These are phyloP conservation scores for Filobasidium floriforme DNA, from an alignment of 768 basidiomycete genomes.

Conservation along the genomic window DNA sequence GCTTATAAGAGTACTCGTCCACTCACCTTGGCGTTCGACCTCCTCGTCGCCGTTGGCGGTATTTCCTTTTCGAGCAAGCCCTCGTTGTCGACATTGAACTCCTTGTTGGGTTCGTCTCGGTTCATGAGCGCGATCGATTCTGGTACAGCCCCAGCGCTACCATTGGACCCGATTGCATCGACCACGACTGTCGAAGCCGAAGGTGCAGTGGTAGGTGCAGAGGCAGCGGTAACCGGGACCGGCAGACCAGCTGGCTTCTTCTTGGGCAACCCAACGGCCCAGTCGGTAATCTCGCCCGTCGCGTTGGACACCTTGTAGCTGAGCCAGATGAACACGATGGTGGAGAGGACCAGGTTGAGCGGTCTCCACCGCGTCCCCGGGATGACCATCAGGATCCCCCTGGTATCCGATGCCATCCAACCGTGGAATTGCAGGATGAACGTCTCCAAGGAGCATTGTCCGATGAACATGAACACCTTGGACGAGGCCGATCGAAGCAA, in stretches of 20 bases:
- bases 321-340: constrained; percentile 70
- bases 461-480: constrained; percentile 67
- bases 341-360: constrained; percentile 70
- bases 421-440: constrained; percentile 82
- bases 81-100: constrained; percentile 15
- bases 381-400: constrained; percentile 69
- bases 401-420: constrained; percentile 77
- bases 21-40: neutral
- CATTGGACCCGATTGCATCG: constrained; percentile 29
- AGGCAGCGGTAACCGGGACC: constrained; percentile 3
- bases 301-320: constrained; percentile 69
- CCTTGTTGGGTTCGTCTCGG: constrained; percentile 18
- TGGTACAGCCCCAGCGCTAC: constrained; percentile 33
- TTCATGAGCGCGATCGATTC: constrained; percentile 44
- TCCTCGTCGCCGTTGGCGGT: constrained; percentile 18
- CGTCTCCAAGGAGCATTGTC: constrained; percentile 79
- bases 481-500: constrained; percentile 65
- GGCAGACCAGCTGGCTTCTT: constrained; percentile 21
- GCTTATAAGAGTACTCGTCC: constrained; percentile 24
- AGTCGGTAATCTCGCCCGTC: constrained; percentile 61
- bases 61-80: constrained; percentile 24
- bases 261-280: constrained; percentile 46
- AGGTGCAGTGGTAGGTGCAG: constrained; percentile 36
- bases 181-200: constrained; percentile 46
- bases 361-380: constrained; percentile 66